phyloP scores from a whole-genome alignment of 2,329 filamentous ascomycete species.

The Ascochyta rabiei region DNA sequence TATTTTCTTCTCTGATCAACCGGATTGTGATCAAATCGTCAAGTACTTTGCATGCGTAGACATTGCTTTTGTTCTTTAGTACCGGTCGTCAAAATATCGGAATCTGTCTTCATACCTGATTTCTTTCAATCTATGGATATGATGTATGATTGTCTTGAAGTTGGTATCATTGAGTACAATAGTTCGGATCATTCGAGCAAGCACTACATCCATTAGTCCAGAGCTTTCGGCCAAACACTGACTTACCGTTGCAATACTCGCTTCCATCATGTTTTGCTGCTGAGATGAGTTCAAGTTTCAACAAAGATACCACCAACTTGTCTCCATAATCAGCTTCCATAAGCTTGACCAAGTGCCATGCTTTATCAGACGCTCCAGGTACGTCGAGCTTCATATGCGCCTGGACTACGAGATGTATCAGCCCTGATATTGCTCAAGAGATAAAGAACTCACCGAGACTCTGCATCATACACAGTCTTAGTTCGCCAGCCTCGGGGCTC shows the following conservation, averaged over 20 bases:
- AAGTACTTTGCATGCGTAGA: constrained; percentile 57
- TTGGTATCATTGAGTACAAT: constrained; percentile 66
- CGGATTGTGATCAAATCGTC: constrained; percentile 68
- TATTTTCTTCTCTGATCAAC: constrained; percentile 57
- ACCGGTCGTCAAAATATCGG: not conserved
- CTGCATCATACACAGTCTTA: constrained; percentile 71
- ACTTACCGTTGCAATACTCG: constrained; percentile 51
- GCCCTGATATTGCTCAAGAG: not conserved
- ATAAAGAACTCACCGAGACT: constrained; percentile 41
- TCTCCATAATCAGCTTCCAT: constrained; percentile 70
- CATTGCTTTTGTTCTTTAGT: constrained; percentile 35
- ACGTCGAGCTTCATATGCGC: constrained; percentile 58
- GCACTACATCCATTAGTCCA: constrained; percentile 47
- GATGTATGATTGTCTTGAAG: constrained; percentile 69
- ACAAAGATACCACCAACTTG: constrained; percentile 68
- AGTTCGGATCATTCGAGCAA: constrained; percentile 66
- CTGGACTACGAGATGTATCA: constrained; percentile 55
- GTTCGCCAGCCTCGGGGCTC: constrained; percentile 65
- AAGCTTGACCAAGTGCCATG: constrained; percentile 63
- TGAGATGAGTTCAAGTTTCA: constrained; percentile 72
- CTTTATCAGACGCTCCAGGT: constrained; percentile 55
- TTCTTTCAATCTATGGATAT: constrained; percentile 68
- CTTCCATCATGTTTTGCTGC: constrained; percentile 43
- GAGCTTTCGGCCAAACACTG: no score
- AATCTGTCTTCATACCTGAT: constrained; percentile 29